Conservation (phyloP, 2,329 filamentous ascomycete species). For the Allantophomopsis cytisporea region DNA sequence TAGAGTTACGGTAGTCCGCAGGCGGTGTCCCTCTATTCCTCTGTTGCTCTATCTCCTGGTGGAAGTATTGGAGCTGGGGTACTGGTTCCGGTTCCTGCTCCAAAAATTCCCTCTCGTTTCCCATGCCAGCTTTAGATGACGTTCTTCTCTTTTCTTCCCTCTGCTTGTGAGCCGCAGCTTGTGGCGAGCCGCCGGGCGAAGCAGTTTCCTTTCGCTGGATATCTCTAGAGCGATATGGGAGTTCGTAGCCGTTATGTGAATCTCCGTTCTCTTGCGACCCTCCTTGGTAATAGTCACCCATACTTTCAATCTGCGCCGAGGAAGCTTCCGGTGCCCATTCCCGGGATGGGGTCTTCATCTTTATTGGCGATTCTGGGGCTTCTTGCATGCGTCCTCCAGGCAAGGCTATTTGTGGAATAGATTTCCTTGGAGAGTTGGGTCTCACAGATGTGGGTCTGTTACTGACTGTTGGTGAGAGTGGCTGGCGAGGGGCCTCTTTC, state of each 20-base stretch:
- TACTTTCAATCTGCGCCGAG: conserved; percentile 34
- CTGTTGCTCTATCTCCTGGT: too few relatives aligned
- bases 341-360: conserved; percentile 37
- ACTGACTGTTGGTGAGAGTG: background rate
- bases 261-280: conserved; percentile 2
- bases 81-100: conserved; percentile 35
- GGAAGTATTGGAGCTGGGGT: conserved; percentile 11
- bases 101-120: conserved; percentile 3
- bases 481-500: background rate
- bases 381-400: conserved; percentile 25
- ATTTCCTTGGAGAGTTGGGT: conserved; percentile 6
- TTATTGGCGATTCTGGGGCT: conserved; percentile 40
- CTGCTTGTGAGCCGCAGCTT: too few relatives aligned
- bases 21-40: too few relatives aligned
- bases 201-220: too few relatives aligned
- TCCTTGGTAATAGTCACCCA: background rate
- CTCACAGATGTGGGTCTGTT: too few relatives aligned
- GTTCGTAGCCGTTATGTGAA: too few relatives aligned
- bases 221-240: too few relatives aligned
- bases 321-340: conserved; percentile 37
- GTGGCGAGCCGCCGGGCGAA: too few relatives aligned
- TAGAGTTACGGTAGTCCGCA: background rate
- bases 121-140: too few relatives aligned
- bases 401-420: conserved; percentile 5
- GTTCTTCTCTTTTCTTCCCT: too few relatives aligned